Base-by-base conservation (phyloP, 2,329 filamentous ascomycete genomes). In the Tolypocladium album region DNA sequence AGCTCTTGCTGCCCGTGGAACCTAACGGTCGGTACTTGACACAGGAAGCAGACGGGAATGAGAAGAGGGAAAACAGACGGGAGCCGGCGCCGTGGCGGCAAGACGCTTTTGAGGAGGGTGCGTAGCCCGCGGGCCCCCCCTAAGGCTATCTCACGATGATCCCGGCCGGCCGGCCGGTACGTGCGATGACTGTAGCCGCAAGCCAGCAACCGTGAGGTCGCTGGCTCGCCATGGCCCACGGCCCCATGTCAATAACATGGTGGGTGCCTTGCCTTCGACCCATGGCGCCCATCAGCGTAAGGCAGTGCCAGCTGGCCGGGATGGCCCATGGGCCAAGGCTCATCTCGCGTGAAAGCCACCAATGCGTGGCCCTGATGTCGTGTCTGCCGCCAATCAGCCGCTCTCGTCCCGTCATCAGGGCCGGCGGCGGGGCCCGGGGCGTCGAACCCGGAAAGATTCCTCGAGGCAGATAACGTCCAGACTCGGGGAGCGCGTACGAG, bases 1-100 rank as follows among this genome's bases (percentile, higher is more conserved):
- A 60, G 63, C 64, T 64, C 66, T 68, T 67, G 58, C 62, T 64
- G 64, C 60, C 50, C 27, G 31, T 36, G 31, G 20, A 22, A 13
- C 27, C 17, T 53, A 7, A 5, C 31, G 50, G 31, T 22, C 31
- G 50, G 31, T 31, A 22, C 27, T 53, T 13, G 31, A 36, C 50
- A 11, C 17, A n/a, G 20, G 17, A 34, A 53, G 67, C 66, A 65
- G 64, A 67, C 55, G 52, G 52, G 64, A 64, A 59, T 64, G 60
- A 40, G 55, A 47, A 24, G 62, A 52, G 58, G 52, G 61, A 31
- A 55, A 45, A 50, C 40, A 36, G 27, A 53, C 59, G 53, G 58
- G 56, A 65, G 50, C 27, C 34, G 27, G 40, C 34, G 43, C 42
- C 31, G 50, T 53, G 50, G 42, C 34, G 50, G 60, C 38, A 38